Base-by-base conservation (phyloP, 2,329 filamentous ascomycete species). In the Calycina herbarum region DNA sequence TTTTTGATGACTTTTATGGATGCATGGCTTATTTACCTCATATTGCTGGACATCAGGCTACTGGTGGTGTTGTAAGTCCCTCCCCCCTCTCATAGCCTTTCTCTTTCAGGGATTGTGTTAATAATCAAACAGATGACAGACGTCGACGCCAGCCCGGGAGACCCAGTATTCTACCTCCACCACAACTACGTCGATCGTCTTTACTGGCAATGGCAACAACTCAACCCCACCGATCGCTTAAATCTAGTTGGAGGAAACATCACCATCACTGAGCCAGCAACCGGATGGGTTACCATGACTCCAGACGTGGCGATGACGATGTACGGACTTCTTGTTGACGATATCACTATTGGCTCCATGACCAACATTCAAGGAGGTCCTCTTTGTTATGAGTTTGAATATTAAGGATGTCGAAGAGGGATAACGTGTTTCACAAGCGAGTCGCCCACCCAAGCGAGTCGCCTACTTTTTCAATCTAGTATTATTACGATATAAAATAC, bases 81-180 rank as follows among this genome's bases (percentile, higher is more conserved):
- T 17, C n/a, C 56, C 10, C 13, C 17, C n/a, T 29, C 10, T 13
- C 10, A 17, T 35, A n/a, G 2, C 11, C 31, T 58, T 33, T 35
- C 24, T 2, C 31, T 1, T 10, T 15, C 8, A 1, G 13, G 33
- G 1, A 5, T 29, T 29, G 17, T 58, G 3, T 11, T 31, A 58
- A 29, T n/a, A 29, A 17, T 33, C n/a, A 2, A 15, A 61, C 31
- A 48, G 64, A 66, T 64, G 66, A 48, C 54, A 33, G 62, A 69
- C 48, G 27, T 64, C 10, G 58, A 64, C 57, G 31, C 57, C 38
- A 64, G 61, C 6, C 65, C 66, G 4, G 67, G 67, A 65, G 70
- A 73, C n/a, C 72, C 72, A 48, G 35, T 69, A 59, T 73, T 73
- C 67, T 73, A 68, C 62, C 63, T 70, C 29, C 72, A 73, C 48